Base-by-base conservation (phyloP, 768 basidiomycete species). In the Roridomyces roridus region DNA sequence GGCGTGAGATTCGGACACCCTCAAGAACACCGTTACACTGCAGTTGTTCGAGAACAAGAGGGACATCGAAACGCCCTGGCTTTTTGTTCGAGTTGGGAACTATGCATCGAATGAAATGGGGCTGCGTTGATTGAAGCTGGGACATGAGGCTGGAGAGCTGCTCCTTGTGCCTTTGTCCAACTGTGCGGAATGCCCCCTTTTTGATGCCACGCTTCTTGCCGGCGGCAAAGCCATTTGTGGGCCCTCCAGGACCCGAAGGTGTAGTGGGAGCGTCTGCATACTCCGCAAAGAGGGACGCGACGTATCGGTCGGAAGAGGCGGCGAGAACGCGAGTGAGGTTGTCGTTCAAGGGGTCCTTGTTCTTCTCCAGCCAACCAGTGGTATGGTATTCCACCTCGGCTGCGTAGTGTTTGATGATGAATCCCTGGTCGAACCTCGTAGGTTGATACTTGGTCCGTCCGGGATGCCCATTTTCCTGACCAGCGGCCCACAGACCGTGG, bases 1-100 rank as follows among this genome's bases (percentile, higher is more conserved):
- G 84, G 29, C 97, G 87, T 6, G 97, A 96, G 65, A 99, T 98
- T 29, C 97, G 90, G 66, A 99, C 98, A 31, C 97, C 97, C 74
- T 99, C 97, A 25, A 99, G 81, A 1, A 99, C 97, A 87, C 97
- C 97, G 72, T 99, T 99, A 71, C 97, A 99, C 5, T 96, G 86
- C 20, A 99, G 77, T 66, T 99, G 97, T 67, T 98, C 96, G 17
- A 99, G 84, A 4, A 98, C 94, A 39, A 98, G 85, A 0, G 96
- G 96, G 1, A 94, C 91, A 65, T 97, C 96, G 60, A 99, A 82
- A 40, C 91, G 84, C 6, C 91, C 91, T 0, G 97, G 94, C 67
- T 91, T 92, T 80, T 98, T 98, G 73, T 86, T 78, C 18, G 81
- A 77, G 65, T 99, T 99, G 2, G 97, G 97, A 2, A 99, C 96